phyloP scores from a whole-genome alignment of 495 filamentous ascomycete genomes.

The Podospora didyma region DNA sequence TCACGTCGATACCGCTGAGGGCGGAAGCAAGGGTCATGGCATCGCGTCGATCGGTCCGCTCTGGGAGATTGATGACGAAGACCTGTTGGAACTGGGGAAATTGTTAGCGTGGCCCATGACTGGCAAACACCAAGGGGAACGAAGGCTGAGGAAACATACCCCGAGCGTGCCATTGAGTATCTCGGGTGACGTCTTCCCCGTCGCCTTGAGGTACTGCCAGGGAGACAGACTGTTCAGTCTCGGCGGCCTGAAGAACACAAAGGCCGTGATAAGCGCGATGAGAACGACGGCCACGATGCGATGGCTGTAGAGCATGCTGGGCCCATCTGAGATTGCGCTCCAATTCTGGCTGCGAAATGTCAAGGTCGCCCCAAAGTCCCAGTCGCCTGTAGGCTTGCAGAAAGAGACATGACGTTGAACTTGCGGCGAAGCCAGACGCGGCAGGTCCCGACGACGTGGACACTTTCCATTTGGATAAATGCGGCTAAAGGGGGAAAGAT shows the following conservation, averaged over 20 bases:
- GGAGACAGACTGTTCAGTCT: not conserved
- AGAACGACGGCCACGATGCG: conserved; percentile 9
- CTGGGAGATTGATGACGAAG: conserved; percentile 58
- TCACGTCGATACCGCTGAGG: conserved; percentile 47
- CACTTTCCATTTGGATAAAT: conserved; percentile 7
- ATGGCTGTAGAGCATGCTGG: conserved; percentile 16
- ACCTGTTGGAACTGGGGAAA: conserved; percentile 54
- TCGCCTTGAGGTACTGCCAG: conserved; percentile 4
- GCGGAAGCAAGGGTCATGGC: conserved; percentile 51
- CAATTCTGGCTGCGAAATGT: too few species aligned
- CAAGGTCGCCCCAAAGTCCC: not conserved
- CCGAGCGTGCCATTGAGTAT: conserved; percentile 29
- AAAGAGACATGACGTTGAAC: not conserved
- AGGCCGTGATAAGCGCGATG: not conserved
- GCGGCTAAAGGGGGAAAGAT: not conserved
- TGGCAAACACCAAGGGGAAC: too few species aligned
- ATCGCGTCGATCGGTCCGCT: conserved; percentile 60
- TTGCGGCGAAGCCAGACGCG: not conserved
- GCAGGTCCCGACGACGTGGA: conserved; percentile 1
- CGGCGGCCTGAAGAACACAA: conserved; percentile 6
- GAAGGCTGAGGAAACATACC: conserved; percentile 13
- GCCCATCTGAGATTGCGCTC: not conserved
- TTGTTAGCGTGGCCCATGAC: too few species aligned
- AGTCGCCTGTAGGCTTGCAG: too few species aligned
- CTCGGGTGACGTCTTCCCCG: conserved; percentile 1